Evolutionary conservation across 108 stramenopile genomes (phyloP).

Genomic region (Parmales sp.): DNA sequence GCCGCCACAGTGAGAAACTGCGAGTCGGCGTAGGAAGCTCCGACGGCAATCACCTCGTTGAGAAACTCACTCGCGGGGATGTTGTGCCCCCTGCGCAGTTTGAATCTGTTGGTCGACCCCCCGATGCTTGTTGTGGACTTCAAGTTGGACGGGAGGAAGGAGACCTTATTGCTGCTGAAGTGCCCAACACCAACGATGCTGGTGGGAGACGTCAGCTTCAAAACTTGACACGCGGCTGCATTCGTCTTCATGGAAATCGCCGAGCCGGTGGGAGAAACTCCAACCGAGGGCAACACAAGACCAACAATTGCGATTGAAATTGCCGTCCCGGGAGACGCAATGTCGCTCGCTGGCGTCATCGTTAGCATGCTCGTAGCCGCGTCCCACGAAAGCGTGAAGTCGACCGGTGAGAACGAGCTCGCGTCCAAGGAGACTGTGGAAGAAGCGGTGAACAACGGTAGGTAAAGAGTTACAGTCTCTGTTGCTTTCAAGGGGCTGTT

Average conservation of each 20-base stretch:
- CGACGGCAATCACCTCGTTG: not conserved
- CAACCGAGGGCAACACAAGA: not conserved
- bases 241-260: not conserved
- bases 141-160: not conserved
- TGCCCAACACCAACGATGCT: not conserved
- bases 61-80: not conserved
- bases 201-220: not conserved
- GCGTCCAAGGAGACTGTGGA: not conserved
- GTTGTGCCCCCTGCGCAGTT: not conserved
- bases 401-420: not conserved
- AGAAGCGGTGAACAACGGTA: not conserved
- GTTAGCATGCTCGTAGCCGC: not conserved
- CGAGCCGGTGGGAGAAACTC: not conserved
- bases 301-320: not conserved
- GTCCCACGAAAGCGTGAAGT: not conserved
- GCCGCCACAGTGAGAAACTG: not conserved
- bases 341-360: not conserved
- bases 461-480: not conserved
- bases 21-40: no score
- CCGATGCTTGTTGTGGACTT: not conserved
- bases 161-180: not conserved
- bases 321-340: not conserved
- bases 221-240: not conserved
- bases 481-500: not conserved
- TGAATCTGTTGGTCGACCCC: not conserved